Evolutionary conservation across 805 yeast species (phyloP).

Genomic region (Priceomyces melissophilus): DNA sequence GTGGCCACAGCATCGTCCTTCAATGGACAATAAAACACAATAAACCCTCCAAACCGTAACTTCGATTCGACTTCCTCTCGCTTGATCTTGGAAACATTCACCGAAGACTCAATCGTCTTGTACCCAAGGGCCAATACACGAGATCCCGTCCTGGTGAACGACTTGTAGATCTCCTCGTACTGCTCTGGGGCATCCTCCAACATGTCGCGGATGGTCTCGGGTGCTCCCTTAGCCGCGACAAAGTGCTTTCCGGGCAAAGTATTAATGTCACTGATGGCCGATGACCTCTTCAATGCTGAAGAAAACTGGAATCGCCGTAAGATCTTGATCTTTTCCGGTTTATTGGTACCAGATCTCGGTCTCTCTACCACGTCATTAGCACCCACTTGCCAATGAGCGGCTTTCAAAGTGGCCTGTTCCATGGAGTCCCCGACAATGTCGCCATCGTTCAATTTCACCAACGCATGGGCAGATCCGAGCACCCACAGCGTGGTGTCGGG

Average conservation of each 20-base stretch:
- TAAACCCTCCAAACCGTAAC: slow-evolving; percentile 82
- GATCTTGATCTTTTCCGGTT: slow-evolving; percentile 56
- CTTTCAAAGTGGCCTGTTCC: slow-evolving; percentile 94
- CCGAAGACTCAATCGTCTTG: slow-evolving; percentile 57
- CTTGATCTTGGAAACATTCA: slow-evolving; percentile 51
- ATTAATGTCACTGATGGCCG: slow-evolving; percentile 68
- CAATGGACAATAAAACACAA: slow-evolving; percentile 96
- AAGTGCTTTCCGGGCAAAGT: slow-evolving; percentile 47
- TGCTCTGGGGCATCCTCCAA: slow-evolving; percentile 64
- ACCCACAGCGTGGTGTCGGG: slow-evolving; percentile 68
- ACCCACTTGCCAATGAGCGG: slow-evolving; percentile 81
- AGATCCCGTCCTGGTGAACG: slow-evolving; percentile 91
- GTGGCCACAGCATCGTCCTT: slow-evolving; percentile 90
- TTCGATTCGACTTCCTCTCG: slow-evolving; percentile 76
- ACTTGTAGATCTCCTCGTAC: slow-evolving; percentile 82
- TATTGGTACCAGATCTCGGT: slow-evolving; percentile 18
- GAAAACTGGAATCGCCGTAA: slow-evolving; percentile 96
- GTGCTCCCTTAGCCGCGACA: slow-evolving; percentile 96
- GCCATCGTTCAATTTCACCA: slow-evolving; percentile 92
- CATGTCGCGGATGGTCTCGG: slow-evolving; percentile 88
- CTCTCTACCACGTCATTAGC: slow-evolving; percentile 68
- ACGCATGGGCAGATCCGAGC: slow-evolving; percentile 93
- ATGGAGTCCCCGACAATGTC: slow-evolving; percentile 98
- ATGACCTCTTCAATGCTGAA: slow-evolving; percentile 90
- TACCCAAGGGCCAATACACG: slow-evolving; percentile 91